Base-by-base conservation (phyloP, 2,329 filamentous ascomycete species). In the Pseudogymnoascus destructans region DNA sequence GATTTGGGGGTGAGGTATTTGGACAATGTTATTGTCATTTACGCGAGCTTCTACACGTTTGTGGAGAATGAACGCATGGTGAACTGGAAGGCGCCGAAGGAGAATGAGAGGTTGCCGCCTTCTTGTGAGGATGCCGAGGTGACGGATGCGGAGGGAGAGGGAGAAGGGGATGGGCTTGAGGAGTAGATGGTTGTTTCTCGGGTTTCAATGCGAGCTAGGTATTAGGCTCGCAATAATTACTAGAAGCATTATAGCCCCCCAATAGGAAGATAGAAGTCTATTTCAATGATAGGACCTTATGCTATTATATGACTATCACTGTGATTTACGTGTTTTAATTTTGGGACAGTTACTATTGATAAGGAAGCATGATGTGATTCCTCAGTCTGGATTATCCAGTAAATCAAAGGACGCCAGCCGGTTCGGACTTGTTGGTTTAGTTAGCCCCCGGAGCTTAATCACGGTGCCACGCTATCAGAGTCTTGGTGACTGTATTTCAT, bases 21-120 rank as follows among this genome's bases (percentile, higher is more conserved):
- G 67, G 84, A 84, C 66, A 70, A 75, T 1, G 68, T 85, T 13
- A 67, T 73, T 25, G 75, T 75, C 0, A 67, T 84, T 9, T 77
- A 79, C 59, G 81, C 81, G 2, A 79, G 78, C 0, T 87, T 86
- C 66, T 81, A 86, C 66, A 78, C 74, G 0, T 80, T 81, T 59
- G 72, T 90, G 23, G 77, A 80, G 0, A 88, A 91, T 67, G 80
- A 85, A 63, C 72, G 87, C 63, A 87, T 91, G 84, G 65, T 75
- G 19, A 70, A 75, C 15, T 90, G 80, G 77, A 87, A 82, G 68
- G 71, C 78, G 21, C 84, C 84, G 0, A 52, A 17, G 27, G 27
- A 32, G 21, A 61, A 57, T 36, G 49, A 57, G 0, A 68, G 64
- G 42, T 62, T 65, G 58, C 30, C 69, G 35, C 58, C 61, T 9